Evolutionary conservation across 768 basidiomycete species (phyloP).

Genomic region (Trametes cinnabarina): DNA sequence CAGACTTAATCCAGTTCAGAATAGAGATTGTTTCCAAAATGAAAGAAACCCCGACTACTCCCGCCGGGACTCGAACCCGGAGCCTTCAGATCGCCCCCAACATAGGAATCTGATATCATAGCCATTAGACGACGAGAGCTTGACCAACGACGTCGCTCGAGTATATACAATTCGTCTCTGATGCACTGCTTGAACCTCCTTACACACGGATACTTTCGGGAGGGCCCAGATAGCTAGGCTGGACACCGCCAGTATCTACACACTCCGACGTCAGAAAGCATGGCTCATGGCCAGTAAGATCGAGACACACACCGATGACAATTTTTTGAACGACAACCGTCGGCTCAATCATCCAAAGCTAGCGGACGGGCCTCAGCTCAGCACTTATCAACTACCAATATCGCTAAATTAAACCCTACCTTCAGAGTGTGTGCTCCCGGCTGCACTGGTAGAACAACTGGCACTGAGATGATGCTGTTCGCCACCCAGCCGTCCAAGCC

Average conservation of each 20-base stretch:
- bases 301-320: slow-evolving; percentile 46
- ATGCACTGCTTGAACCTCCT: no score
- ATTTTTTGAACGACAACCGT: slow-evolving; percentile 62
- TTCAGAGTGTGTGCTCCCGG: slow-evolving; percentile 63
- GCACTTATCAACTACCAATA: no score
- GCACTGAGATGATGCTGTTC: slow-evolving; percentile 46
- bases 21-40: no score
- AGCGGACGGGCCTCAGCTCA: neutral
- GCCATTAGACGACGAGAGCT: slow-evolving; percentile 23
- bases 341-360: slow-evolving; percentile 58
- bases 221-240: slow-evolving; percentile 60
- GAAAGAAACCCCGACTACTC: slow-evolving; percentile 9
- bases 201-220: slow-evolving; percentile 50
- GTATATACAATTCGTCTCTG: no score
- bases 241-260: slow-evolving; percentile 55
- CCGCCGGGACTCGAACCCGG: slow-evolving; percentile 24
- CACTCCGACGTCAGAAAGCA: neutral
- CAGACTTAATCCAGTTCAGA: no score
- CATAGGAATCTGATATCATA: slow-evolving; percentile 24
- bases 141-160: no score
- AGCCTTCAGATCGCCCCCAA: slow-evolving; percentile 17
- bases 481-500: slow-evolving; percentile 52
- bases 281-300: neutral
- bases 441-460: slow-evolving; percentile 37
- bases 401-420: no score